These are phyloP conservation scores for Podila epigama DNA, from an alignment of 192 early-diverging fungal genomes.

Conservation along the genomic window DNA sequence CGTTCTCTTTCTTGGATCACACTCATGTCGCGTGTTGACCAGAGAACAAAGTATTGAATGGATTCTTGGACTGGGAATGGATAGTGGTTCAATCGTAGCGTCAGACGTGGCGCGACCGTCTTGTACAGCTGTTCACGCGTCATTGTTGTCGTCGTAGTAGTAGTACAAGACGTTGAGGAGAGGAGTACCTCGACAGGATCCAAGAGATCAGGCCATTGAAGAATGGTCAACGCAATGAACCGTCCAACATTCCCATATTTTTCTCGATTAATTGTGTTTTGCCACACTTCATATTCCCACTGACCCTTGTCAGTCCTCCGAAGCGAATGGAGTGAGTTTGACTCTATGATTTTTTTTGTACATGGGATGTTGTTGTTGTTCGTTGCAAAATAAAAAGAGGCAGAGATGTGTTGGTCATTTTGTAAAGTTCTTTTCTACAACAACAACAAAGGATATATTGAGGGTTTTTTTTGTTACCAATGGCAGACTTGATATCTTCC, in stretches of 20 bases:
- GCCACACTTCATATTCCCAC: slow-evolving; percentile 46
- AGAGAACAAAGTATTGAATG: slow-evolving; percentile 48
- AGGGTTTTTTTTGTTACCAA: slow-evolving; percentile 7
- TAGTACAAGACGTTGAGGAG: no score
- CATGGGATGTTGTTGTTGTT: no score
- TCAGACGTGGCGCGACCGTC: slow-evolving; percentile 18
- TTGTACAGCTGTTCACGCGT: neutral
- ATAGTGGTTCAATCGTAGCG: slow-evolving; percentile 32
- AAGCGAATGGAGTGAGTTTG: slow-evolving; percentile 13
- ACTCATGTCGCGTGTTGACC: slow-evolving; percentile 37
- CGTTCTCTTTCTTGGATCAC: slow-evolving; percentile 1
- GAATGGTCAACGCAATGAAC: slow-evolving; percentile 28
- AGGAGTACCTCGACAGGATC: slow-evolving; percentile 33
- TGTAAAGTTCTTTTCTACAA: neutral
- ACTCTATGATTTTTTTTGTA: neutral
- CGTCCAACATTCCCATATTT: slow-evolving; percentile 30
- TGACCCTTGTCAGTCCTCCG: slow-evolving; percentile 43
- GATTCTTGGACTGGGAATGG: slow-evolving; percentile 40
- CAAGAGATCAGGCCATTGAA: slow-evolving; percentile 25
- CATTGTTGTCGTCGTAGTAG: neutral
- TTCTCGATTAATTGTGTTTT: slow-evolving; percentile 9
- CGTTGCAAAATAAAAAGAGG: neutral
- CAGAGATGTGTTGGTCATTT: neutral
- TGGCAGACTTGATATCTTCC: slow-evolving; percentile 22
- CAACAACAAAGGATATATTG: neutral